Percentiles rank a stretch among this genome's conserved stretches.
phyloP scores from a whole-genome alignment of 306 rosid genomes.

The Quercus wislizeni region DNA sequence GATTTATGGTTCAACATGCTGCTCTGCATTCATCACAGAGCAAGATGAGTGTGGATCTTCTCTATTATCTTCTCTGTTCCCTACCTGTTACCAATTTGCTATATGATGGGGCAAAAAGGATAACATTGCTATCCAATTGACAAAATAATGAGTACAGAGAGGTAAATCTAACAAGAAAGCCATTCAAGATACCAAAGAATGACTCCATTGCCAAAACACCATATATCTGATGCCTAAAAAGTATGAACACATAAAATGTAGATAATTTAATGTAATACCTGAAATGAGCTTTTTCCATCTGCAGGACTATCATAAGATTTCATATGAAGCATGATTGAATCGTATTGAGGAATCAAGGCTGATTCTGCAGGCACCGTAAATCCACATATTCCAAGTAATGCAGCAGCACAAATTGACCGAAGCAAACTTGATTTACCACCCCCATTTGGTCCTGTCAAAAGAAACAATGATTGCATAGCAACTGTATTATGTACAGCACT shows the following conservation, averaged over 20 bases:
- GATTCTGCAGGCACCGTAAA: slow-evolving; percentile 92
- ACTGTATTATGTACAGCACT: slow-evolving; percentile 78
- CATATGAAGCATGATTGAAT: slow-evolving; percentile 90
- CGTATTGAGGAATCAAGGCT: slow-evolving; percentile 79
- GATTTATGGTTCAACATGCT: background rate
- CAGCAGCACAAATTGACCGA: slow-evolving; percentile 89
- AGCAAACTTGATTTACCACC: slow-evolving; percentile 97
- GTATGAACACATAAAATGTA: slow-evolving; percentile 3
- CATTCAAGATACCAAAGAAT: background rate
- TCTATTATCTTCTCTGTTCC: too few relatives aligned
- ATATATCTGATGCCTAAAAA: background rate
- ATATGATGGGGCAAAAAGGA: background rate
- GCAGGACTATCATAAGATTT: slow-evolving; percentile 97
- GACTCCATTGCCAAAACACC: background rate
- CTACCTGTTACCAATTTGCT: background rate
- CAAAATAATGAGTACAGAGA: background rate
- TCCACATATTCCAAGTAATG: slow-evolving; percentile 90
- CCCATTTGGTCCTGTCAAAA: slow-evolving; percentile 97
- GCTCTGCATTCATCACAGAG: background rate
- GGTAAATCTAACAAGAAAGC: background rate
- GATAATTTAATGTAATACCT: slow-evolving; percentile 43
- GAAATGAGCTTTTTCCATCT: slow-evolving; percentile 95
- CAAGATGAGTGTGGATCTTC: background rate
- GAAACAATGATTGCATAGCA: slow-evolving; percentile 84
- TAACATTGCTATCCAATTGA: background rate